phyloP scores from a whole-genome alignment of 2,329 filamentous ascomycete species.

The Berkeleyomyces basicola region DNA sequence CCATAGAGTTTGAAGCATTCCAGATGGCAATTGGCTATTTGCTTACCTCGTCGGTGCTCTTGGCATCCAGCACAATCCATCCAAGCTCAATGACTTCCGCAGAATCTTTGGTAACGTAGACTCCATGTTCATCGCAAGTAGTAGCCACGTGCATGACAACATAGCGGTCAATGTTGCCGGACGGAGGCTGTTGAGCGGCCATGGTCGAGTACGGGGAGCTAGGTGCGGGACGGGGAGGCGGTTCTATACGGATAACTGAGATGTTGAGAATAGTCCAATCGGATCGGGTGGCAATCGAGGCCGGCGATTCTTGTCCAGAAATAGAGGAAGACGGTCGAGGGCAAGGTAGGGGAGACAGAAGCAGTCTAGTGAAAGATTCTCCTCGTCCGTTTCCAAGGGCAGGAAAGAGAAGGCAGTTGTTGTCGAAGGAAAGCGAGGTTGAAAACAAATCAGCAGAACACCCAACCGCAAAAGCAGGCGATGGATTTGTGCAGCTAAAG shows the following conservation, averaged over 20 bases:
- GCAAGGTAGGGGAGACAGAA: neutral
- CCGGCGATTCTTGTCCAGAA: neutral
- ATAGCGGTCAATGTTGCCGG: constrained; percentile 78
- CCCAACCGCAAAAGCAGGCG: constrained; percentile 1
- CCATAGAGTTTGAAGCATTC: neutral
- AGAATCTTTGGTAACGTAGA: constrained; percentile 98
- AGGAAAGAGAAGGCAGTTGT: neutral
- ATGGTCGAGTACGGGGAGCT: constrained; percentile 16
- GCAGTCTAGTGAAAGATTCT: neutral
- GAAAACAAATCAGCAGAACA: neutral
- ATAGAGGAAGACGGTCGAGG: neutral
- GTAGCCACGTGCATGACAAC: constrained; percentile 97
- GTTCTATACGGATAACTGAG: neutral
- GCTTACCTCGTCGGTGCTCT: constrained; percentile 79
- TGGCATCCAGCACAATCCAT: constrained; percentile 89
- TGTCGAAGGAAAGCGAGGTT: neutral
- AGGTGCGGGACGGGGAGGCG: neutral
- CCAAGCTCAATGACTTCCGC: constrained; percentile 98
- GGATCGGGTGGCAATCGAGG: neutral
- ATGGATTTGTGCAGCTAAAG: constrained; percentile 1
- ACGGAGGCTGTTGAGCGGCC: constrained; percentile 29
- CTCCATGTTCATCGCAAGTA: constrained; percentile 96
- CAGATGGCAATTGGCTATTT: constrained; percentile 5
- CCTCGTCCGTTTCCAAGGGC: neutral
- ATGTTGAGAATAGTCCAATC: neutral